Evolutionary conservation across 768 basidiomycete genomes (phyloP).

Genomic region (Boletus pseudopeckii): DNA sequence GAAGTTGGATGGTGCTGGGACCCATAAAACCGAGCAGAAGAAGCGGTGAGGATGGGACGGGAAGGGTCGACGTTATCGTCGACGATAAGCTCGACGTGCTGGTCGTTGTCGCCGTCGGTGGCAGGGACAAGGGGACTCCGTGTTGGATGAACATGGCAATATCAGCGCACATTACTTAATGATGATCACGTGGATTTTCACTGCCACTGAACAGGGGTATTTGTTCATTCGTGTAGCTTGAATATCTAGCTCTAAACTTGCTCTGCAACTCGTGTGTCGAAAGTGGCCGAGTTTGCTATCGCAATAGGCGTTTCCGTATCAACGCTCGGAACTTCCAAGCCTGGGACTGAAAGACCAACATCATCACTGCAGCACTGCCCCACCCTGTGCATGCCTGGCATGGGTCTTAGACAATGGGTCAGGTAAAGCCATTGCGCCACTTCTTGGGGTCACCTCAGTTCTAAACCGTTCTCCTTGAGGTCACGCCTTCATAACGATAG

Average conservation of each 20-base stretch:
- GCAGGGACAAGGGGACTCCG: slow-evolving; percentile 36
- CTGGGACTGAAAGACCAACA: too few relatives aligned
- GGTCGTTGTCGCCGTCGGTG: slow-evolving; percentile 32
- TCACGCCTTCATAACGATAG: neutral
- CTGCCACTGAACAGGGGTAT: slow-evolving; percentile 10
- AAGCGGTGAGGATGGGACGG: neutral
- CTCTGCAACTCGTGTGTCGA: neutral
- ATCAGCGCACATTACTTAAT: slow-evolving; percentile 33
- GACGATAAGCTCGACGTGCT: slow-evolving; percentile 28
- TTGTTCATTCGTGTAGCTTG: too few relatives aligned
- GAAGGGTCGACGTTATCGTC: slow-evolving; percentile 25
- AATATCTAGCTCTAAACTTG: too few relatives aligned
- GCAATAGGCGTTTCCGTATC: neutral
- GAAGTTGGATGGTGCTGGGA: slow-evolving; percentile 2
- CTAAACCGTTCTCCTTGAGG: slow-evolving; percentile 2
- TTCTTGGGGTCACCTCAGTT: neutral
- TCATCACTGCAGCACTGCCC: too few relatives aligned
- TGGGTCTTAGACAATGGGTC: slow-evolving; percentile 20
- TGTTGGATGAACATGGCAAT: slow-evolving; percentile 31
- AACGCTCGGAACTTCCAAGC: neutral
- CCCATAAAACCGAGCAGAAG: slow-evolving; percentile 16
- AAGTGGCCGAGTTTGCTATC: neutral
- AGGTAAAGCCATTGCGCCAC: slow-evolving; percentile 15
- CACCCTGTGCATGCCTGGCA: neutral
- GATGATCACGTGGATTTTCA: slow-evolving; percentile 22